phyloP scores from a whole-genome alignment of 148 eudicot genomes.

The Fallopia convolvulus region DNA sequence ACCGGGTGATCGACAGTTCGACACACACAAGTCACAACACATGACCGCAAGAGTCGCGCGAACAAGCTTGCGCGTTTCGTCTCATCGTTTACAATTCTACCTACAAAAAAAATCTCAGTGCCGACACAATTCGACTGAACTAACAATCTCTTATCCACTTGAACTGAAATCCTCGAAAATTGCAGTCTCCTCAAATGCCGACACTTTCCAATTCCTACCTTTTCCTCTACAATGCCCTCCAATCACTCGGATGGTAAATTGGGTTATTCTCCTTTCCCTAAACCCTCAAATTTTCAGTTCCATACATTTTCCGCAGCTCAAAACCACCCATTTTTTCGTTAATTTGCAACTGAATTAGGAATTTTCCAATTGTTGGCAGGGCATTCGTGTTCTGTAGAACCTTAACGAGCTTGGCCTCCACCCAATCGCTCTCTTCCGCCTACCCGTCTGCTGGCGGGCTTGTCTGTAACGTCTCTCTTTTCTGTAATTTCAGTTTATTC shows the following conservation, averaged over 20 bases:
- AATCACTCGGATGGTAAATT: constrained; percentile 70
- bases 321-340: constrained; percentile 5
- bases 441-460: constrained; percentile 60
- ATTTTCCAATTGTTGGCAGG: constrained; percentile 31
- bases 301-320: background rate
- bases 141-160: constrained; percentile 2
- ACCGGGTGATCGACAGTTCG: too few relatives aligned
- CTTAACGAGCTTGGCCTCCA: constrained; percentile 24
- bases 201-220: constrained; percentile 46
- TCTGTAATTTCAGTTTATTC: background rate
- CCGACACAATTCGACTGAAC: background rate
- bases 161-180: constrained; percentile 3
- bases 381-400: constrained; percentile 37
- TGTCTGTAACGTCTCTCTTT: constrained; percentile 31
- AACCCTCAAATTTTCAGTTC: background rate
- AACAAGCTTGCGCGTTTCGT: background rate
- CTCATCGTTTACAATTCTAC: background rate
- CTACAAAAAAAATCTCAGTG: background rate
- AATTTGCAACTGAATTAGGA: background rate
- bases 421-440: constrained; percentile 41
- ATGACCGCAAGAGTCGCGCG: too few relatives aligned
- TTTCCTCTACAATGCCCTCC: constrained; percentile 58
- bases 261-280: background rate
- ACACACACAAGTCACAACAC: too few relatives aligned
- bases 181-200: constrained; percentile 26